These are phyloP conservation scores for Phoma sp. DNA, from an alignment of 2,329 filamentous ascomycete genomes.

Conservation along the genomic window DNA sequence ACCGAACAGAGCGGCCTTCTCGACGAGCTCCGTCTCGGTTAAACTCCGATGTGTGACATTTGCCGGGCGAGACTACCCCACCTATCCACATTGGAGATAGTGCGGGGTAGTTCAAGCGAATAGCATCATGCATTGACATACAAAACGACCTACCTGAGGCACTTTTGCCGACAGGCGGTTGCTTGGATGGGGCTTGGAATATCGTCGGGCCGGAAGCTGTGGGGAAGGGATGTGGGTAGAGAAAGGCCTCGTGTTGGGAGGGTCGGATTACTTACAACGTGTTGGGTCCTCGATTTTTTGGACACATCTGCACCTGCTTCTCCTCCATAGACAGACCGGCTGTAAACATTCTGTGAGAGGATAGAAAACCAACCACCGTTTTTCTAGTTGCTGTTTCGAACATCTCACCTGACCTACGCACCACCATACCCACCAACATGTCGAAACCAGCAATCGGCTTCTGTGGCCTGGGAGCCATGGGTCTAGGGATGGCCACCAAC, in stretches of 20 bases:
- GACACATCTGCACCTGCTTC: neutral
- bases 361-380: neutral
- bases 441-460: constrained; percentile 64
- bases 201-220: constrained; percentile 15
- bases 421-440: constrained; percentile 22
- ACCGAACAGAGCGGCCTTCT: constrained; percentile 11
- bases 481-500: constrained; percentile 80
- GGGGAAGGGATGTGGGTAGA: constrained; percentile 4
- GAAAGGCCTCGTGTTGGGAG: constrained; percentile 2
- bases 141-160: neutral
- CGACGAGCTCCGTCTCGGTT: constrained; percentile 18
- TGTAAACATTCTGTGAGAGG: neutral
- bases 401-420: neutral
- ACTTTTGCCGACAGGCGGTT: constrained; percentile 22
- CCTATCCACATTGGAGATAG: constrained; percentile 22
- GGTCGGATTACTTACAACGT: constrained; percentile 4
- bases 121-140: constrained; percentile 6
- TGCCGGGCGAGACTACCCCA: constrained; percentile 26
- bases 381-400: neutral
- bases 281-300: neutral
- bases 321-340: neutral
- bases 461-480: constrained; percentile 81
- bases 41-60: constrained; percentile 29
- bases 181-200: constrained; percentile 3
- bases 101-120: constrained; percentile 28